Evolutionary conservation across 108 stramenopile species (phyloP).

Genomic region (Cyclostephanos invisitatus): DNA sequence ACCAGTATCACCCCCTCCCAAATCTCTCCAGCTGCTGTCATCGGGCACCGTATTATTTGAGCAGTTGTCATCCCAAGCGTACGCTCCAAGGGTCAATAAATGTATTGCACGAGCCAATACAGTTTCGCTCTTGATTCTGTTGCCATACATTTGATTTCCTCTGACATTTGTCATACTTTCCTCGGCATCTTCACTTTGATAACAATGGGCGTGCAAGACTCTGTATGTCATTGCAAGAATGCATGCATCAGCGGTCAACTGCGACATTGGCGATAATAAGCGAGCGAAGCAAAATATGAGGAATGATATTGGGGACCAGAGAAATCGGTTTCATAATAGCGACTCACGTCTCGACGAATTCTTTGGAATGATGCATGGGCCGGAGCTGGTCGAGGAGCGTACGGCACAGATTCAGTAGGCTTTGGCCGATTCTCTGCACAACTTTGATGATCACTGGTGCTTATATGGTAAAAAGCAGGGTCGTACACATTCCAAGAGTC

Average conservation of each 20-base stretch:
- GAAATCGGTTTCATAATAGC: neutral
- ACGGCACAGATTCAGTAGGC: constrained; percentile 46
- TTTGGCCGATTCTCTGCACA: constrained; percentile 76
- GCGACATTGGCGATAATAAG: neutral
- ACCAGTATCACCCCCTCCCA: constrained; percentile 69
- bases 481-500: constrained; percentile 79
- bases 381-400: constrained; percentile 59
- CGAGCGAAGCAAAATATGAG: neutral
- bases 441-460: constrained; percentile 65
- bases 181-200: constrained; percentile 23
- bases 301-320: neutral
- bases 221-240: constrained; percentile 67
- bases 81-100: constrained; percentile 78
- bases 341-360: constrained; percentile 63
- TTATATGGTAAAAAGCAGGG: constrained; percentile 80
- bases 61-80: constrained; percentile 63
- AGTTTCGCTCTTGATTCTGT: constrained; percentile 71
- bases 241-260: constrained; percentile 57
- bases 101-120: constrained; percentile 77
- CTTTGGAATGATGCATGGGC: constrained; percentile 64
- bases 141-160: constrained; percentile 65
- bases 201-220: constrained; percentile 76
- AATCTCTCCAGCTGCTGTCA: constrained; percentile 52
- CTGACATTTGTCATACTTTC: constrained; percentile 38
- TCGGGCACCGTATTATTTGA: constrained; percentile 11